These are phyloP conservation scores for Yamadazyma tumulicola DNA, from an alignment of 805 yeast genomes.

Conservation along the genomic window DNA sequence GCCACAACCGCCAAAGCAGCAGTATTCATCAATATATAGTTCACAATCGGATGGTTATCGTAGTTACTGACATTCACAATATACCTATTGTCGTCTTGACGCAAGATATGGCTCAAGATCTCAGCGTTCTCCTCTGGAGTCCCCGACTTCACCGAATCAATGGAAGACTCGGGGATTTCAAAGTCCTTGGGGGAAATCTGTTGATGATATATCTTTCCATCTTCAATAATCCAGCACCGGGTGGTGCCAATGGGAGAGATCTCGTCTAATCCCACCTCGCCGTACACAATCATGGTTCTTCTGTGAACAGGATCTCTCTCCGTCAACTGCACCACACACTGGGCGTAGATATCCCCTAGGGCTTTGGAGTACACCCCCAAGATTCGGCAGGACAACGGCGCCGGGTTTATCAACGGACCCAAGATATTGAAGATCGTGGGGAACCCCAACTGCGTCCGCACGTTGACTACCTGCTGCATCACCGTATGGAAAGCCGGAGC, in stretches of 20 bases:
- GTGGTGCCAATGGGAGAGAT: slow-evolving; percentile 86
- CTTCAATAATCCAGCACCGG: slow-evolving; percentile 68
- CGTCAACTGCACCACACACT: slow-evolving; percentile 68
- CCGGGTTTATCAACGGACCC: slow-evolving; percentile 94
- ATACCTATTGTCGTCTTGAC: slow-evolving; percentile 44
- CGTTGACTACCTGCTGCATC: slow-evolving; percentile 74
- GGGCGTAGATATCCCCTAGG: slow-evolving; percentile 81
- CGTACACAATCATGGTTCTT: slow-evolving; percentile 86
- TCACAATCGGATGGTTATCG: slow-evolving; percentile 60
- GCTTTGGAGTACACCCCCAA: slow-evolving; percentile 83
- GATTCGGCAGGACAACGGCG: slow-evolving; percentile 72
- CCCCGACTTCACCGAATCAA: slow-evolving; percentile 71
- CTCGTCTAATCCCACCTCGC: slow-evolving; percentile 88
- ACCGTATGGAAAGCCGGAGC: slow-evolving; percentile 96
- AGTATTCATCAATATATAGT: slow-evolving; percentile 86
- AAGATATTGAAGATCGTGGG: slow-evolving; percentile 92
- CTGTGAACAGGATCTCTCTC: slow-evolving; percentile 40
- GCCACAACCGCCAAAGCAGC: slow-evolving; percentile 82
- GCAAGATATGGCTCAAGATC: slow-evolving; percentile 41
- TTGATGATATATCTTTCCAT: slow-evolving; percentile 41
- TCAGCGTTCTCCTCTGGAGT: slow-evolving; percentile 85
- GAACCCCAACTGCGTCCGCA: slow-evolving; percentile 77
- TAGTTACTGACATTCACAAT: slow-evolving; percentile 35
- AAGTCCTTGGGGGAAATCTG: slow-evolving; percentile 71
- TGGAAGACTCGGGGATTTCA: slow-evolving; percentile 70